A percentile compares a stretch with the other conserved stretches of the same genome.
Evolutionary conservation across 78 protist species (phyloP).

Genomic region (Cavenderia fasciculata): DNA sequence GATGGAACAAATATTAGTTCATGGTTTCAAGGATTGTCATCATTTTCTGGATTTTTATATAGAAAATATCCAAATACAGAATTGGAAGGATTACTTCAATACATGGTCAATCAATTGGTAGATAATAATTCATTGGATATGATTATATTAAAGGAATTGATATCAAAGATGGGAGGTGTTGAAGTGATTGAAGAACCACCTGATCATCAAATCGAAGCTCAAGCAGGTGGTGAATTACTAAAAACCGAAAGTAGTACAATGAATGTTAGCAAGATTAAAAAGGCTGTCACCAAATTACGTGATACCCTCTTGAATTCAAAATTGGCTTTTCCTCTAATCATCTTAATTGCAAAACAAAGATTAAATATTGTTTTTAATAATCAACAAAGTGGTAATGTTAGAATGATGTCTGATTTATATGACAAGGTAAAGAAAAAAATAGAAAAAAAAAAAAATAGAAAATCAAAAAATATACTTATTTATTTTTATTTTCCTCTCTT

Average conservation of each 20-base stretch:
- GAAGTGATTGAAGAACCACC: conserved; percentile 75
- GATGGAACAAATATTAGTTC: conserved; percentile 81
- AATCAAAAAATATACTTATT: too few relatives aligned
- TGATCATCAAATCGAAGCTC: conserved; percentile 58
- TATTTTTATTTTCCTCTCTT: too few relatives aligned
- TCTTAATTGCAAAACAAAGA: conserved; percentile 62
- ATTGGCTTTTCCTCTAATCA: conserved; percentile 45
- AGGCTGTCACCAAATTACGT: conserved; percentile 31
- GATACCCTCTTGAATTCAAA: conserved; percentile 35
- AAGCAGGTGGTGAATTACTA: conserved; percentile 84
- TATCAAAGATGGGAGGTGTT: conserved; percentile 61
- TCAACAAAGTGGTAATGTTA: conserved; percentile 56
- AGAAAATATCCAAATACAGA: conserved; percentile 68
- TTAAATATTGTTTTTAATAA: neutral
- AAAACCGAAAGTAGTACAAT: conserved; percentile 19
- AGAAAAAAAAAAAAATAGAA: too few relatives aligned
- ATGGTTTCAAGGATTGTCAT: conserved; percentile 74
- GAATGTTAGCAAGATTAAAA: conserved; percentile 18
- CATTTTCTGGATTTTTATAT: conserved; percentile 72
- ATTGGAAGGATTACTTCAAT: conserved; percentile 53
- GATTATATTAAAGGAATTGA: conserved; percentile 50
- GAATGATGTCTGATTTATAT: conserved; percentile 68
- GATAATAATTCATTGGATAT: conserved; percentile 65
- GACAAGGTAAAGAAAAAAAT: too few relatives aligned
- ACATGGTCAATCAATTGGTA: conserved; percentile 21